Base-by-base conservation (phyloP, 1,284 basidiomycete species). In the Puccinia polysora region DNA sequence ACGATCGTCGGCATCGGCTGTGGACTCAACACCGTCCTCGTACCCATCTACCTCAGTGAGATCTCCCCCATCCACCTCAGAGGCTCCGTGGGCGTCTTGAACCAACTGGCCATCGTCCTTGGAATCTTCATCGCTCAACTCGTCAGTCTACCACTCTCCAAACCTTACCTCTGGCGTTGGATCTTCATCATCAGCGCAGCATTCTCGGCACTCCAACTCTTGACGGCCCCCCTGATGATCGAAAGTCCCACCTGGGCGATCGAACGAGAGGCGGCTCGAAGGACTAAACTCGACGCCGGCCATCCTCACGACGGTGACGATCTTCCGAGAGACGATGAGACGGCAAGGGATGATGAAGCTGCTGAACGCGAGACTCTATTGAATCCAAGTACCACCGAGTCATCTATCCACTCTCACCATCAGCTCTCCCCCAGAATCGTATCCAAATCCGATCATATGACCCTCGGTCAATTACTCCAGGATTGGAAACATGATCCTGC, bases 21-120 rank as follows among this genome's bases (percentile, higher is more conserved):
- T 38, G 92, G 92, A 28, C 81, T 95, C 64, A 90, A 88, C 20
- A 83, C 94, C 3, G 94, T 90, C 76, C 85, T 91, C n/a, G 86
- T 87, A 0, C 91, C 92, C 7, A 85, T 94, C 55, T 94, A 87
- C 80, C 83, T 95, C 38, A 85, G 89, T 8, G 88, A 91, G 78
- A 87, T 94, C 14, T 86, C 91, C 0, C 89, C 89, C 0, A 81
- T 86, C 3, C 83, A 83, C 73, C 86, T 90, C 59, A 85, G 85
- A 75, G 89, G 89, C n/a, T 86, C 83, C 65, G 73, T 80, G 85
- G 90, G 91, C 32, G 89, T 92, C 28, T 83, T 94, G 45, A 91
- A 91, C n/a, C 93, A 94, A 78, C 82, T 94, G 43, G 87, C 85
- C 32, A 90, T 93, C 77, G 90, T 92, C 38, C 78, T 89, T 53